Evolutionary conservation across 2,329 filamentous ascomycete species (phyloP).

Genomic region (Ophiostoma quercus): DNA sequence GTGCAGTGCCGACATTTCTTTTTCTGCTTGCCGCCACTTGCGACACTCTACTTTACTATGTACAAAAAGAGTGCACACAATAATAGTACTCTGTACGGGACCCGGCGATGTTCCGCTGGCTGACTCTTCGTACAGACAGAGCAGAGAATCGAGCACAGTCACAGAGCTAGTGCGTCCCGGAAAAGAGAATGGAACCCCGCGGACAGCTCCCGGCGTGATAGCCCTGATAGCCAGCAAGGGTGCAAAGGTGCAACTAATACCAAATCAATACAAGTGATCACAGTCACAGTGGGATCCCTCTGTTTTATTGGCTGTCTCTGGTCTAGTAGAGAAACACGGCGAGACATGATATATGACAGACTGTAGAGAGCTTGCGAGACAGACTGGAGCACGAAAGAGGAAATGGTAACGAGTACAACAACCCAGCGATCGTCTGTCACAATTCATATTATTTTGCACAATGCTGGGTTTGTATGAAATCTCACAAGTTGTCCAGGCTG

Average conservation of each 20-base stretch:
- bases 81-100: too few relatives aligned
- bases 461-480: not conserved
- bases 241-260: not conserved
- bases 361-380: not conserved
- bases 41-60: too few relatives aligned
- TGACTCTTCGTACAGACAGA: too few relatives aligned
- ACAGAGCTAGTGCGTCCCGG: not conserved
- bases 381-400: not conserved
- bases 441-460: not conserved
- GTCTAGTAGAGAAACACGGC: not conserved
- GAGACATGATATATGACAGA: constrained; percentile 7
- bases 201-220: constrained; percentile 1
- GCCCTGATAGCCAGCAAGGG: not conserved
- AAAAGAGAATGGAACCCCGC: not conserved
- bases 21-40: not conserved
- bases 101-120: not conserved
- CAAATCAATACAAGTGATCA: not conserved
- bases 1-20: not conserved
- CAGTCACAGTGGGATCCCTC: not conserved
- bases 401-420: constrained; percentile 7
- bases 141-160: not conserved
- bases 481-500: not conserved
- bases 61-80: not conserved
- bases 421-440: not conserved
- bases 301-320: not conserved